Percentiles rank a stretch among this genome's conserved stretches.
Conservation (phyloP, 2,329 filamentous ascomycete genomes). For the Ophiosphaerella herpotricha region DNA sequence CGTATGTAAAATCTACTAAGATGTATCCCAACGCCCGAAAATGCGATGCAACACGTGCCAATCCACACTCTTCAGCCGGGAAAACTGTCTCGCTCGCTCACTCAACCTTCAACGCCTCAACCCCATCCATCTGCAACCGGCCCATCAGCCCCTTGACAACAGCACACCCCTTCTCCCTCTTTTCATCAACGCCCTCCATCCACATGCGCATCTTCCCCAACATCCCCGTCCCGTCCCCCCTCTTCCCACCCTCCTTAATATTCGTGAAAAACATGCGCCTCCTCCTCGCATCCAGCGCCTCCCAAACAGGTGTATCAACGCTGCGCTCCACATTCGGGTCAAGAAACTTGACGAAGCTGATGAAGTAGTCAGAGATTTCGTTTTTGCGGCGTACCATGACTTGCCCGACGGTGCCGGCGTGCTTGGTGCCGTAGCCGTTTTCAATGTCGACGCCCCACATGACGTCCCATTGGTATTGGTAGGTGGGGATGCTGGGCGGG, state of each 20-base stretch:
- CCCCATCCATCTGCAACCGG: conserved; percentile 32
- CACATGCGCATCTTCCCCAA: conserved; percentile 25
- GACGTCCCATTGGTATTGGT: conserved; percentile 43
- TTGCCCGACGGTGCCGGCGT: conserved; percentile 39
- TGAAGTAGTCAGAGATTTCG: conserved; percentile 38
- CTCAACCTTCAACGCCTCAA: conserved; percentile 20
- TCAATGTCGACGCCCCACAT: conserved; percentile 35
- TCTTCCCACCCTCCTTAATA: conserved; percentile 28
- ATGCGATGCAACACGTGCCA: neutral
- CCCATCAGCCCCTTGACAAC: conserved; percentile 27
- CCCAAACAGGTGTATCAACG: conserved; percentile 25
- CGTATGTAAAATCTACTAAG: too few relatives aligned
- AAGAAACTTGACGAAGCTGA: conserved; percentile 39
- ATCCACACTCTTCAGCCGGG: neutral
- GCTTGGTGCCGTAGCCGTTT: conserved; percentile 41
- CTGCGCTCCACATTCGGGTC: conserved; percentile 34
- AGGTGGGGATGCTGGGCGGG: conserved; percentile 28
- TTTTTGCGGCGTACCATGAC: conserved; percentile 37
- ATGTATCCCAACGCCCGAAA: neutral
- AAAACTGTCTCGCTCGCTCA: too few relatives aligned
- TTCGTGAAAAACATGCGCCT: conserved; percentile 38
- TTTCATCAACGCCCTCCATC: conserved; percentile 25
- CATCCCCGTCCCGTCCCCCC: conserved; percentile 27
- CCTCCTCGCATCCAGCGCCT: conserved; percentile 23
- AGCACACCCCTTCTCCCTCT: conserved; percentile 24